Conservation (phyloP, 129 eudicot species). For the Flaveria linearis region DNA sequence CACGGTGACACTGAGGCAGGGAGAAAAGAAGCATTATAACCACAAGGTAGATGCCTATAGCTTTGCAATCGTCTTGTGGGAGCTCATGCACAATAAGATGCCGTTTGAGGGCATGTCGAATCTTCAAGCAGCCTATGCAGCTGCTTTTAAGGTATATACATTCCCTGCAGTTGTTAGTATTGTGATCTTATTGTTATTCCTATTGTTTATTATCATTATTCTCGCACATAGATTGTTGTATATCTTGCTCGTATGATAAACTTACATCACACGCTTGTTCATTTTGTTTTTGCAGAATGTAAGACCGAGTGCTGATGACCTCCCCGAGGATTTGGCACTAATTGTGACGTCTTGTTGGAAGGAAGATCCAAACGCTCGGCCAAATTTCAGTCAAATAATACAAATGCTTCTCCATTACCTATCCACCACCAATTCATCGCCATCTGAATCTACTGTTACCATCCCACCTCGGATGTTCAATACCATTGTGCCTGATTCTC, state of each 20-base stretch:
- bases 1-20: constrained; percentile 80
- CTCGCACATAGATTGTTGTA: not conserved
- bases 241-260: not conserved
- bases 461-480: constrained; percentile 58
- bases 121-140: constrained; percentile 84
- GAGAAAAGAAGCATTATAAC: constrained; percentile 84
- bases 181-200: not conserved
- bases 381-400: constrained; percentile 77
- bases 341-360: constrained; percentile 85
- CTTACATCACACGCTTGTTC: not conserved
- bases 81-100: constrained; percentile 75
- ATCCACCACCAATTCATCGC: constrained; percentile 42
- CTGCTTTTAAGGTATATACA: constrained; percentile 78
- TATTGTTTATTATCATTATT: not conserved
- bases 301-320: constrained; percentile 80
- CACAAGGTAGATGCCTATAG: constrained; percentile 89
- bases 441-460: constrained; percentile 36
- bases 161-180: not conserved
- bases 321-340: constrained; percentile 68
- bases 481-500: constrained; percentile 66
- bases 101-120: constrained; percentile 81
- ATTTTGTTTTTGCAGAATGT: constrained; percentile 51
- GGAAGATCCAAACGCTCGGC: constrained; percentile 76
- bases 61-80: constrained; percentile 90
- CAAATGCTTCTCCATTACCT: constrained; percentile 71